Evolutionary conservation across 225 moss, liverwort and hornwort species (phyloP).

Genomic region (Ulota crispa): DNA sequence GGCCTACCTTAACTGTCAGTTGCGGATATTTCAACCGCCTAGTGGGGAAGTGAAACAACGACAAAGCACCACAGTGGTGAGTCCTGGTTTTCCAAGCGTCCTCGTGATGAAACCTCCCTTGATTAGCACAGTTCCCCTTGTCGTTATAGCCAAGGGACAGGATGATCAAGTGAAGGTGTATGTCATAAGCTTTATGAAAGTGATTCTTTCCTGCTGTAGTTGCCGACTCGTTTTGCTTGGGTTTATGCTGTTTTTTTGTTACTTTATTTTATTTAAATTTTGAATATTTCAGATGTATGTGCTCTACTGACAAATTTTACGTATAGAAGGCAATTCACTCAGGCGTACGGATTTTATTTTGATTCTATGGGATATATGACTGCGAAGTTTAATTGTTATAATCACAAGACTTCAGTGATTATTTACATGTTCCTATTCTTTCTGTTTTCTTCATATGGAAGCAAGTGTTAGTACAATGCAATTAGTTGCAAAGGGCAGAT

Average conservation of each 20-base stretch:
- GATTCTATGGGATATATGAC: background rate
- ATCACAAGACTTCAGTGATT: background rate
- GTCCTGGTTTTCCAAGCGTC: constrained; percentile 36
- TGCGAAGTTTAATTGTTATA: background rate
- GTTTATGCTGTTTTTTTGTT: background rate
- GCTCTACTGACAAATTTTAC: background rate
- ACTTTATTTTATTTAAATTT: too few species aligned
- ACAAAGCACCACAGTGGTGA: constrained; percentile 29
- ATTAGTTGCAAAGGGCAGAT: background rate
- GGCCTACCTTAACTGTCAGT: constrained; percentile 9
- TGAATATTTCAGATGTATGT: background rate
- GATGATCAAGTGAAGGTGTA: constrained; percentile 48
- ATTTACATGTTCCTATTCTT: background rate
- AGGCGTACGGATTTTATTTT: background rate
- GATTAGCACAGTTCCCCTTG: constrained; percentile 30
- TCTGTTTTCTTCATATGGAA: background rate
- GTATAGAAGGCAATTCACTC: background rate
- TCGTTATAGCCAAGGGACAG: constrained; percentile 30
- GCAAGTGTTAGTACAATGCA: background rate
- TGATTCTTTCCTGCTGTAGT: constrained; percentile 45
- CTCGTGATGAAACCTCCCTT: constrained; percentile 25
- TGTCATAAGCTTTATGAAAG: constrained; percentile 40
- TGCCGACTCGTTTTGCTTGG: constrained; percentile 10
- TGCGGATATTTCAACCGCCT: constrained; percentile 27
- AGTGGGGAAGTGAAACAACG: constrained; percentile 35